Conservation (phyloP, 1,284 basidiomycete species). For the Sanghuangporus baumii region DNA sequence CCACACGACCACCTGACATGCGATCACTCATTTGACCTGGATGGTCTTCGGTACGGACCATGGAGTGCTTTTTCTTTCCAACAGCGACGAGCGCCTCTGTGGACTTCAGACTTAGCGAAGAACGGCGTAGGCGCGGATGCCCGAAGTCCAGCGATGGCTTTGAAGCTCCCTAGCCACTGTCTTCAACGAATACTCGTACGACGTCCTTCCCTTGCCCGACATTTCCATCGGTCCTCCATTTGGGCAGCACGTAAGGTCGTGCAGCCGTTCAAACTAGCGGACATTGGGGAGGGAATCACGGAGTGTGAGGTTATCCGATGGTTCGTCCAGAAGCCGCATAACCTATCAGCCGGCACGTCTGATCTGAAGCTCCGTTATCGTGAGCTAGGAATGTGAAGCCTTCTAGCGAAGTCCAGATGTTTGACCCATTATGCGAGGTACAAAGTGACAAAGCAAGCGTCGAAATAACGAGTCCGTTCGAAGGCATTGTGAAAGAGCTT, state of each 20-base stretch:
- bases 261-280: constrained; percentile 84
- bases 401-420: constrained; percentile 57
- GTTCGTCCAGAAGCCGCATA: constrained; percentile 39
- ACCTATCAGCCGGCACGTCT: neutral
- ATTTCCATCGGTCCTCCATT: constrained; percentile 42
- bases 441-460: constrained; percentile 94
- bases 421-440: constrained; percentile 89
- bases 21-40: too few species aligned
- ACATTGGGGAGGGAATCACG: constrained; percentile 91
- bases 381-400: constrained; percentile 54
- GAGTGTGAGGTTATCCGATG: constrained; percentile 89
- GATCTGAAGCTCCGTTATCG: neutral
- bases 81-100: neutral
- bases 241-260: constrained; percentile 40
- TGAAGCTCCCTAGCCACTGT: neutral
- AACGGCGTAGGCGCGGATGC: neutral
- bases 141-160: neutral
- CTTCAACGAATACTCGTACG: constrained; percentile 9
- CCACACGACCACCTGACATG: neutral
- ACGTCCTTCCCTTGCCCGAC: constrained; percentile 16
- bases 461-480: constrained; percentile 87
- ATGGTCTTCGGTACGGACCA: neutral
- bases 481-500: constrained; percentile 71
- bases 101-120: neutral
- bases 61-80: neutral